Evolutionary conservation across 129 eudicot species (phyloP).

Genomic region (Cynara cardunculus): DNA sequence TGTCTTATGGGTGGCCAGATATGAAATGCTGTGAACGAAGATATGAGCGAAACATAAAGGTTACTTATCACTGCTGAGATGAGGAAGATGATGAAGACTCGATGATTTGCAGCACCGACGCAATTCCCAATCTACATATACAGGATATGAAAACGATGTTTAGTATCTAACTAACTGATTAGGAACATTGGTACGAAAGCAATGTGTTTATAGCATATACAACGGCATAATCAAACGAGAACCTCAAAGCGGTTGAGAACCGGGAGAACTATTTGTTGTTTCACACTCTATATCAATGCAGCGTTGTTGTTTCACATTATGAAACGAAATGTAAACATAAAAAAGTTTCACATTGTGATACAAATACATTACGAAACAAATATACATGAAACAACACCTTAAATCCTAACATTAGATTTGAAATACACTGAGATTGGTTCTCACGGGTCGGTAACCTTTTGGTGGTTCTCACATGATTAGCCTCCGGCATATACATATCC

Average conservation of each 20-base stretch:
- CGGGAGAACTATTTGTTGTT: background rate
- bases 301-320: background rate
- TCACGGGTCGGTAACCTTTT: background rate
- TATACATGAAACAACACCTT: background rate
- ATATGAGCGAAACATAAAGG: slow-evolving; percentile 51
- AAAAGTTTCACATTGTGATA: background rate
- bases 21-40: slow-evolving; percentile 44
- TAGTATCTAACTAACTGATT: no score
- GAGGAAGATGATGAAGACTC: slow-evolving; percentile 62
- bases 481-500: background rate
- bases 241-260: background rate
- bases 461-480: background rate
- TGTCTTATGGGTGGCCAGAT: slow-evolving; percentile 55
- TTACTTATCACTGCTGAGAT: slow-evolving; percentile 66
- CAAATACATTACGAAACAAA: background rate
- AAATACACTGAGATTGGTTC: background rate
- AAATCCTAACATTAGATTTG: background rate
- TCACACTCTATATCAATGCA: no score
- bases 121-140: slow-evolving; percentile 83
- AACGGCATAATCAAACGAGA: background rate
- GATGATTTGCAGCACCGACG: slow-evolving; percentile 85
- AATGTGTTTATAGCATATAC: background rate
- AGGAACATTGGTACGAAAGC: background rate
- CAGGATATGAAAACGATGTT: background rate
- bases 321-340: background rate